Percentiles rank a stretch among this genome's conserved stretches.
Evolutionary conservation across 2,329 filamentous ascomycete genomes (phyloP).

Genomic region (Lachnellula willkommii): DNA sequence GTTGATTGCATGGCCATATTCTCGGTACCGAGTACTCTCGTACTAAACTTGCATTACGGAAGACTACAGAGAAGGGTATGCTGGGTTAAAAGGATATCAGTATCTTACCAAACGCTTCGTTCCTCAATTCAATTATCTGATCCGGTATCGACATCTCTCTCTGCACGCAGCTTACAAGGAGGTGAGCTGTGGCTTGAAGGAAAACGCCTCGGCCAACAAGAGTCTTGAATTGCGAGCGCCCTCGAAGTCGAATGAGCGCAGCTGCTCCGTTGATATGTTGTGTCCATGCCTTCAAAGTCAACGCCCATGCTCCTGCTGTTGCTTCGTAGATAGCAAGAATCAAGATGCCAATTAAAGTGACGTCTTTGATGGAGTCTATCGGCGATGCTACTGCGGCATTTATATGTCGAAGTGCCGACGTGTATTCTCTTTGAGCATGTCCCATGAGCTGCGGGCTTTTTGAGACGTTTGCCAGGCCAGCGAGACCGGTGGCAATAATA

Average conservation of each 20-base stretch:
- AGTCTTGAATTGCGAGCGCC: constrained; percentile 42
- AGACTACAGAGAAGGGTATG: no score
- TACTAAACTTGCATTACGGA: no score
- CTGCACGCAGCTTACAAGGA: constrained; percentile 48
- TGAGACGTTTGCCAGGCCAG: constrained; percentile 46
- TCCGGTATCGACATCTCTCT: constrained; percentile 44
- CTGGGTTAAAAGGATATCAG: neutral
- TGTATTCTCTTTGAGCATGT: constrained; percentile 45
- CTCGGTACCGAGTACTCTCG: no score
- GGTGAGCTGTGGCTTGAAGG: constrained; percentile 46
- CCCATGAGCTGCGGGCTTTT: constrained; percentile 40
- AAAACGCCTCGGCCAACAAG: constrained; percentile 47
- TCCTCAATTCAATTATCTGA: constrained; percentile 41
- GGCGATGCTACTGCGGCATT: constrained; percentile 45
- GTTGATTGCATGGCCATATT: neutral
- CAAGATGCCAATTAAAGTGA: constrained; percentile 48
- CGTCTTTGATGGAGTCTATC: constrained; percentile 43
- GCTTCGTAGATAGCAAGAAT: constrained; percentile 50
- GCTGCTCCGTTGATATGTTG: constrained; percentile 50
- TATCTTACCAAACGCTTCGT: constrained; percentile 26
- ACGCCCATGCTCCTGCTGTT: constrained; percentile 40
- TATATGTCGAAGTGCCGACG: constrained; percentile 42
- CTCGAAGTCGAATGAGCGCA: constrained; percentile 44
- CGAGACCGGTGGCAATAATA: constrained; percentile 39
- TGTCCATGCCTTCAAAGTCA: constrained; percentile 47